phyloP scores from a whole-genome alignment of 2,329 filamentous ascomycete genomes.

The Colletotrichum sp. region DNA sequence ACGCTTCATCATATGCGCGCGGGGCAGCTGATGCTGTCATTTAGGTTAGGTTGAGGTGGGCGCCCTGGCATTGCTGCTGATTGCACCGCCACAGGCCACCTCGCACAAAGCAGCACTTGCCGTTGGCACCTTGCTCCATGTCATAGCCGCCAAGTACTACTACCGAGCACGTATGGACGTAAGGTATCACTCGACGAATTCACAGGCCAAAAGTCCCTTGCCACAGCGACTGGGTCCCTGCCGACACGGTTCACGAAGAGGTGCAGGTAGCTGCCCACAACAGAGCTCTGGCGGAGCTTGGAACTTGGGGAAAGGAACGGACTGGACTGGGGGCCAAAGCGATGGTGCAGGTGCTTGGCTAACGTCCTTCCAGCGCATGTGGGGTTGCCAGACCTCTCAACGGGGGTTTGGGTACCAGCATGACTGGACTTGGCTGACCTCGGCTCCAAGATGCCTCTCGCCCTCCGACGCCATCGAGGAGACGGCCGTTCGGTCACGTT shows the following conservation, averaged over 20 bases:
- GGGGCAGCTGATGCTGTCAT: constrained; percentile 22
- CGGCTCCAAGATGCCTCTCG: neutral
- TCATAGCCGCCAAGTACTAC: neutral
- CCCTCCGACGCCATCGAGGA: neutral
- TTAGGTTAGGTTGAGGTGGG: neutral
- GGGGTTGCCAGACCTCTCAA: neutral
- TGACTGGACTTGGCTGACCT: neutral
- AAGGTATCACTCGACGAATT: neutral
- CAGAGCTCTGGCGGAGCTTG: neutral
- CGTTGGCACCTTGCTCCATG: neutral
- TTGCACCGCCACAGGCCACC: constrained; percentile 15
- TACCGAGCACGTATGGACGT: neutral
- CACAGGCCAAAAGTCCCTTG: neutral
- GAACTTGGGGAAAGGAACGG: neutral
- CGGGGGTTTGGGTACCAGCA: neutral
- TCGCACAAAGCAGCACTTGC: neutral
- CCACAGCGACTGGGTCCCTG: neutral
- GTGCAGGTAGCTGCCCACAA: neutral
- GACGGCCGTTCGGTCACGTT: neutral
- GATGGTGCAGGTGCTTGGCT: neutral
- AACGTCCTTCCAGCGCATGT: neutral
- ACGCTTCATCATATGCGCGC: constrained; percentile 20
- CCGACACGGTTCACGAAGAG: neutral
- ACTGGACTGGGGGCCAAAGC: neutral
- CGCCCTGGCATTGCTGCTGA: neutral